Evolutionary conservation across 331 rosid genomes (phyloP), one percentile per base, ranked within the genome.

Genomic region (Acacia concinna): DNA sequence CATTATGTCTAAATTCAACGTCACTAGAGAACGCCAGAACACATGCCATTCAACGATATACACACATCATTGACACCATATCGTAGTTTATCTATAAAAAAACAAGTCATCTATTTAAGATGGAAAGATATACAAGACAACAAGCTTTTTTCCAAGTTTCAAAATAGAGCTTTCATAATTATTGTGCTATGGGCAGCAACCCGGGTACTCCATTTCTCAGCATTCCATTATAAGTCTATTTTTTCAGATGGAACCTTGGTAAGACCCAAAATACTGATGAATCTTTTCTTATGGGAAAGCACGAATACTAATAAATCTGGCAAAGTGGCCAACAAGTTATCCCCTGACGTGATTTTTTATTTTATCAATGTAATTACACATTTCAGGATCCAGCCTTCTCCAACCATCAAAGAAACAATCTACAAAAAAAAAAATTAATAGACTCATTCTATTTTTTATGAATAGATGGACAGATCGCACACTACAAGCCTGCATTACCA

Each of bases 301-400:
- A 8, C 11, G 8, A 38, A 37, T 46, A 44, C 38, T 13, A 38
- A 20, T 46, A 43, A 52, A 78, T 38, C 59, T 25, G 43, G 49
- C 17, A 52, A 73, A 66, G 54, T 59, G 47, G 43, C 32, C 51
- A 67, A 47, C 1, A 68, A 56, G 23, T 38, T 51, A 69, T 64
- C 76, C 46, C 70, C 21, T 66, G 20, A 25, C 21, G 73, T 74
- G 38, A 40, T 43, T 79, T 56, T 37, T 46, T 31, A 52, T 71
- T 52, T 60, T 56, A 71, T 66, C 75, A 76, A 56, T 38, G 40
- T 37, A 85, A 52, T 44, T 46, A 71, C 71, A 73, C 79, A 69
- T 46, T 40, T 38, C 47, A 23, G 46, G 79, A 74, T 67, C 54
- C 73, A 35, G 76, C 25, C 11, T 62, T 63, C 34, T 51, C 81